Evolutionary conservation across 768 basidiomycete genomes (phyloP).

Genomic region (Rhodotorula kratochvilovae): DNA sequence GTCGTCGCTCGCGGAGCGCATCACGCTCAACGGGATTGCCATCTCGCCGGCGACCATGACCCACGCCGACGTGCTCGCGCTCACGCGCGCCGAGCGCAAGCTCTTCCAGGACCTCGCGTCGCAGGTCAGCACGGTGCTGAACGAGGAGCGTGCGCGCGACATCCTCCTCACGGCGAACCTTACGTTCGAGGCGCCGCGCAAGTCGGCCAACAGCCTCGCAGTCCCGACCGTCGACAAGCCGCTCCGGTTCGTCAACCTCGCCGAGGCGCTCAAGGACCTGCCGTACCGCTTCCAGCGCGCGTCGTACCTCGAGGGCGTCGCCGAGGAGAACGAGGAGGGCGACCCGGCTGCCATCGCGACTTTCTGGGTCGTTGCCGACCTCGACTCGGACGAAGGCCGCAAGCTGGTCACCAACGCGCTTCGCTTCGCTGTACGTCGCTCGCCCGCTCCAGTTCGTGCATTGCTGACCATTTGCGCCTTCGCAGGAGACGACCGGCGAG

Average conservation of each 20-base stretch:
- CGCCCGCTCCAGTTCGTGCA: not conserved
- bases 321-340: not conserved
- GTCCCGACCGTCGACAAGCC: constrained; percentile 7
- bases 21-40: constrained; percentile 13
- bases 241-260: constrained; percentile 26
- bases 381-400: constrained; percentile 62
- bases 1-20: not conserved
- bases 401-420: constrained; percentile 63
- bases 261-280: constrained; percentile 2
- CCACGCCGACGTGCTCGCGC: not conserved
- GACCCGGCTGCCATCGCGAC: constrained; percentile 41
- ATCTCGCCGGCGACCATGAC: not conserved
- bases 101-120: not conserved
- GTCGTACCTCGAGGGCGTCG: constrained; percentile 19
- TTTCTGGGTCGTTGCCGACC: constrained; percentile 67
- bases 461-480: constrained; percentile 51
- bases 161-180: constrained; percentile 7
- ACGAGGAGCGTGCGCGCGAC: not conserved
- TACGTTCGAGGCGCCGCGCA: not conserved
- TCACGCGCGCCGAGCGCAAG: constrained; percentile 7
- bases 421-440: constrained; percentile 57
- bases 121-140: not conserved
- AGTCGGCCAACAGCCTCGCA: not conserved
- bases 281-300: not conserved
- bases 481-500: constrained; percentile 26